Evolutionary conservation across 1,284 basidiomycete genomes (phyloP).

Genomic region (Mycosarcoma maydis): DNA sequence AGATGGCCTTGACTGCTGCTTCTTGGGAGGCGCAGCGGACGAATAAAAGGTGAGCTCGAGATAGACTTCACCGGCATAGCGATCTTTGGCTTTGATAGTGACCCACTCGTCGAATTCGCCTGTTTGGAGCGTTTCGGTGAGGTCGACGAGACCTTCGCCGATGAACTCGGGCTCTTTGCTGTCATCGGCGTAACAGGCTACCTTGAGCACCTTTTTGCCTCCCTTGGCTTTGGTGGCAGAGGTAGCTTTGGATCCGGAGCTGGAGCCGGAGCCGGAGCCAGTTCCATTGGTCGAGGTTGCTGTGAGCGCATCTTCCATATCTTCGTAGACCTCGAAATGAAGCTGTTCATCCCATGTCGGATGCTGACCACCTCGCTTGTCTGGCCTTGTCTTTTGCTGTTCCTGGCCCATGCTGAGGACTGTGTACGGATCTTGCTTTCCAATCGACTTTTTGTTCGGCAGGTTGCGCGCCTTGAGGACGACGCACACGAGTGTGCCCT

Average conservation of each 20-base stretch:
- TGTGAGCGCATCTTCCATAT: slow-evolving; percentile 74
- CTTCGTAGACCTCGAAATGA: slow-evolving; percentile 88
- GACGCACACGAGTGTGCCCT: slow-evolving; percentile 91
- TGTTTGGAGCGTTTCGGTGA: slow-evolving; percentile 88
- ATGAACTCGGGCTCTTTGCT: slow-evolving; percentile 93
- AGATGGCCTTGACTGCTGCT: slow-evolving; percentile 46
- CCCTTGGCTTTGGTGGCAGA: slow-evolving; percentile 70
- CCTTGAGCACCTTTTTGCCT: slow-evolving; percentile 79
- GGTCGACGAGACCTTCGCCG: slow-evolving; percentile 86
- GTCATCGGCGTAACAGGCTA: slow-evolving; percentile 94
- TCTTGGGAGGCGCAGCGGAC: slow-evolving; percentile 57
- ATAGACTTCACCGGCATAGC: slow-evolving; percentile 65
- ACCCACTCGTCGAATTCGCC: slow-evolving; percentile 99
- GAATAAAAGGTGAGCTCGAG: slow-evolving; percentile 66
- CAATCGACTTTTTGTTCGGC: slow-evolving; percentile 64
- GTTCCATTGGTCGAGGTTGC: slow-evolving; percentile 60
- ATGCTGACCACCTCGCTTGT: slow-evolving; percentile 95
- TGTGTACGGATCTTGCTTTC: slow-evolving; percentile 98
- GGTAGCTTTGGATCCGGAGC: slow-evolving; percentile 67
- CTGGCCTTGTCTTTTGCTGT: slow-evolving; percentile 76
- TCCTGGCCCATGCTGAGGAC: slow-evolving; percentile 75
- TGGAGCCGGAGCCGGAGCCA: slow-evolving; percentile 13
- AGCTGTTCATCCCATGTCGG: slow-evolving; percentile 99
- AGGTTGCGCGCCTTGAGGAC: slow-evolving; percentile 85
- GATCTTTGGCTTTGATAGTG: slow-evolving; percentile 67